Evolutionary conservation across 176 grass and related monocot genomes (phyloP), one percentile per base, ranked within the genome.

Genomic region (Rhipidocladum racemiflorum): DNA sequence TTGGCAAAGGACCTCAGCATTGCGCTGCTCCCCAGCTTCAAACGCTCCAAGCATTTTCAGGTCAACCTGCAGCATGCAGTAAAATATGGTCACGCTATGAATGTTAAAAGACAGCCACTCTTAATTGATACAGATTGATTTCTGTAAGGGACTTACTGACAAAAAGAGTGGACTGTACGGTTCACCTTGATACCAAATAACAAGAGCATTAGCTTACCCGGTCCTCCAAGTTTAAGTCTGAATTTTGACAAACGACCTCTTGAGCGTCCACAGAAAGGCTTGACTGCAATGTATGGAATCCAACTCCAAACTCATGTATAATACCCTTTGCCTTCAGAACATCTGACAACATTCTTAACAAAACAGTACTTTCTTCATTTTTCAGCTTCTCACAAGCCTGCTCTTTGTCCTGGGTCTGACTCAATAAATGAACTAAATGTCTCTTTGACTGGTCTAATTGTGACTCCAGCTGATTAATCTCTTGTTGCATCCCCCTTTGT

Each of bases 201-300:
- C 81, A 89, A 89, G 81, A 87, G 80, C 83, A 87, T 94, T 89
- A 91, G 74, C 92, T 91, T 94, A 94, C 92, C 89, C 71, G 83
- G 61, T 94, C 89, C 84, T 79, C 87, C 59, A 74, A 75, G 85
- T 55, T 87, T 65, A 81, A 73, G 40, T 83, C 76, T 81, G 81
- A 70, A 86, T 85, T 66, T 87, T 94, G 79, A 77, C 43, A 70
- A 68, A 59, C 8, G 5, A 44, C 70, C 45, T 70, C 87, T 44
- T 79, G 77, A 68, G 56, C 57, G n/a, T 30, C 39, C 51, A 75
- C 40, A 89, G 48, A 79, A 48, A 80, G 56, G 82, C 77, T 80
- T 85, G 89, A 84, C 17, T 80, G 81, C 65, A 80, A 24, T 13
- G 15, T 56, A 69, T 64, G 81, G 75, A 90, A 42, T 87, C 74